A percentile compares a stretch with the other conserved stretches of the same genome.
phyloP scores from a whole-genome alignment of 2,329 filamentous ascomycete species.

The Lachnellula hyalina region DNA sequence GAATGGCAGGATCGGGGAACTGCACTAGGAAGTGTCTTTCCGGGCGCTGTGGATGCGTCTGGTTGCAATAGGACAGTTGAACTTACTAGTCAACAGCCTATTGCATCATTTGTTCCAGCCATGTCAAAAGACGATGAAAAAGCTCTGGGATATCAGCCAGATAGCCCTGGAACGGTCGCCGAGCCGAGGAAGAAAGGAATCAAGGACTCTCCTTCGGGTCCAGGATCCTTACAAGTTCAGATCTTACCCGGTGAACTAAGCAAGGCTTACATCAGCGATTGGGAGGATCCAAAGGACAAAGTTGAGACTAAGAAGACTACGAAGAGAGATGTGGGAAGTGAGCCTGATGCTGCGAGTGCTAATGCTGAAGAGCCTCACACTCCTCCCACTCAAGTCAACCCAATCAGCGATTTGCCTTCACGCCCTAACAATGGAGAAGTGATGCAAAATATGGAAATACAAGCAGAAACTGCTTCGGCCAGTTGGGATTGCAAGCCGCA shows the following conservation, averaged over 20 bases:
- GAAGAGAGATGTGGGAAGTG: conserved; percentile 11
- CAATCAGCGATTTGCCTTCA: not conserved
- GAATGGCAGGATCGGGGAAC: conserved; percentile 62
- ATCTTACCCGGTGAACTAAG: conserved; percentile 24
- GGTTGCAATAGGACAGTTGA: conserved; percentile 56
- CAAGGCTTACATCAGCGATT: conserved; percentile 22
- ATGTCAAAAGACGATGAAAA: conserved; percentile 10
- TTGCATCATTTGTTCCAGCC: not conserved
- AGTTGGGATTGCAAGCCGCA: conserved; percentile 50
- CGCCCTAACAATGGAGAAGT: conserved; percentile 12
- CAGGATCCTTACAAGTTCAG: conserved; percentile 25
- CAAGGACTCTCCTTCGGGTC: conserved; percentile 3
- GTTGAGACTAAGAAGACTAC: conserved; percentile 9
- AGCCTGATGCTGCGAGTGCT: not conserved
- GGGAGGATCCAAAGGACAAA: conserved; percentile 15
- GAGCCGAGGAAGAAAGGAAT: conserved; percentile 18
- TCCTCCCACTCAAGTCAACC: not conserved
- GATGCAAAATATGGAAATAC: conserved; percentile 14
- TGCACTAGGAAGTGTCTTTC: conserved; percentile 77
- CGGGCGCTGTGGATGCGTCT: conserved; percentile 68
- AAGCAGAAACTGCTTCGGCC: conserved; percentile 10
- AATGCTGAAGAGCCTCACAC: not conserved
- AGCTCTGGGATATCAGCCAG: conserved; percentile 30
- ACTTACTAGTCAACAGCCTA: conserved; percentile 7
- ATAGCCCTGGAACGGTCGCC: conserved; percentile 13